Evolutionary conservation across 305 asterid genomes (phyloP).

Genomic region (Fraxinus platypoda): DNA sequence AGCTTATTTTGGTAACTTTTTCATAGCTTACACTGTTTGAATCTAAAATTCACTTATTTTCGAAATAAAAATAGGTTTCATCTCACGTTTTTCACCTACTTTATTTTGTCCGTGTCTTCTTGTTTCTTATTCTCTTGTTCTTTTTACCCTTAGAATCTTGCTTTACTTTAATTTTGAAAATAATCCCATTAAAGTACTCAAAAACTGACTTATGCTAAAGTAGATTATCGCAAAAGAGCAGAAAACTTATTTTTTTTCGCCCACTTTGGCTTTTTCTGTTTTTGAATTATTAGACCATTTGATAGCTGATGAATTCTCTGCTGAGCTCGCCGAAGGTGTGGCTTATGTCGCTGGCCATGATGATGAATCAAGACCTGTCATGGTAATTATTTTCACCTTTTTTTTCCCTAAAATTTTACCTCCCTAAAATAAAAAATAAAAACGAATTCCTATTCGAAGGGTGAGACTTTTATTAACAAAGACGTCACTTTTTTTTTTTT

Average conservation of each 20-base stretch:
- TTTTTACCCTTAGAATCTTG: constrained; percentile 35
- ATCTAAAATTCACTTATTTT: not conserved
- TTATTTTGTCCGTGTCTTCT: not conserved
- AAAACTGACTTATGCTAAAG: not conserved
- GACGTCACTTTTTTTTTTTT: not conserved
- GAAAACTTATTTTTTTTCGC: constrained; percentile 9
- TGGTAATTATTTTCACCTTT: constrained; percentile 38
- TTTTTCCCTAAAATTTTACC: not conserved
- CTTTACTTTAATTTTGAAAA: constrained; percentile 24
- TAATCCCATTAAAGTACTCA: constrained; percentile 18
- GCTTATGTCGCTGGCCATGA: constrained; percentile 97
- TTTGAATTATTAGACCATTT: constrained; percentile 51
- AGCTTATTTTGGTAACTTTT: not conserved
- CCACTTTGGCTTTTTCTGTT: constrained; percentile 24
- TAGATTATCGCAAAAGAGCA: not conserved
- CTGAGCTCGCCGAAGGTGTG: constrained; percentile 82
- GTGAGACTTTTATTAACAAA: not conserved
- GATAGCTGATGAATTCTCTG: constrained; percentile 94
- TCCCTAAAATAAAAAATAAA: not conserved
- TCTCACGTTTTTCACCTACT: constrained; percentile 18
- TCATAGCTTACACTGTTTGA: not conserved
- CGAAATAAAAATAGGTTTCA: not conserved
- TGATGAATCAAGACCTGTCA: constrained; percentile 77
- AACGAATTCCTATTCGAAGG: not conserved
- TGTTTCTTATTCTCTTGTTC: constrained; percentile 32